These are phyloP conservation scores for Hanseniaspora osmophila DNA, from an alignment of 805 yeast genomes.

Conservation along the genomic window DNA sequence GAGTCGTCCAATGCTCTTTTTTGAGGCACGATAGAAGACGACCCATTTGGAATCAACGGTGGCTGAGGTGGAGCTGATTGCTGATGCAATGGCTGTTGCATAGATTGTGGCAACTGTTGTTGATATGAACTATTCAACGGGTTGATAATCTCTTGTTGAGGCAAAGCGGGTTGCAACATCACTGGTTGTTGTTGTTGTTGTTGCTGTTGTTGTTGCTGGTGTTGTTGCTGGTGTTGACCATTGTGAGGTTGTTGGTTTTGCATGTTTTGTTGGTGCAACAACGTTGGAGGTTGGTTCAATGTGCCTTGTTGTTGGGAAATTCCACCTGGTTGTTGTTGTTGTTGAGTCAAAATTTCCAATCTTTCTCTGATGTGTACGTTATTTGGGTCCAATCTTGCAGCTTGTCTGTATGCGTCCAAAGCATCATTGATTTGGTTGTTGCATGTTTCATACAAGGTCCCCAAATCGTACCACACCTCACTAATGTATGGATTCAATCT, in stretches of 20 bases:
- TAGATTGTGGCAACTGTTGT: slow-evolving; percentile 11
- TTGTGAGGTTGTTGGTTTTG: too few relatives aligned
- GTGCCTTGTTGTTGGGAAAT: too few relatives aligned
- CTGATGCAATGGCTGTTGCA: slow-evolving; percentile 14
- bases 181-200: slow-evolving; percentile 16
- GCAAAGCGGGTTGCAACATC: slow-evolving; percentile 20
- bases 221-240: slow-evolving; percentile 2
- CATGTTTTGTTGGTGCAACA: too few relatives aligned
- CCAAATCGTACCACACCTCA: slow-evolving; percentile 97
- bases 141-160: slow-evolving; percentile 16
- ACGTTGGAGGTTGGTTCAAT: too few relatives aligned
- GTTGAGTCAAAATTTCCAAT: slow-evolving; percentile 65
- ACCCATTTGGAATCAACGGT: slow-evolving; percentile 8
- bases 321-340: slow-evolving; percentile 7
- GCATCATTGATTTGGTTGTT: slow-evolving; percentile 93
- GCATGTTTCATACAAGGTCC: slow-evolving; percentile 92
- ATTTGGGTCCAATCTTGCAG: slow-evolving; percentile 86
- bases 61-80: slow-evolving; percentile 15
- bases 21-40: slow-evolving; percentile 2
- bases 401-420: slow-evolving; percentile 90
- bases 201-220: slow-evolving; percentile 3
- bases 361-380: slow-evolving; percentile 91
- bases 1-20: neutral
- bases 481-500: slow-evolving; percentile 88
- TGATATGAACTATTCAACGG: slow-evolving; percentile 17